phyloP scores from a whole-genome alignment of 2,329 filamentous ascomycete genomes.

The Ciborinia camelliae region DNA sequence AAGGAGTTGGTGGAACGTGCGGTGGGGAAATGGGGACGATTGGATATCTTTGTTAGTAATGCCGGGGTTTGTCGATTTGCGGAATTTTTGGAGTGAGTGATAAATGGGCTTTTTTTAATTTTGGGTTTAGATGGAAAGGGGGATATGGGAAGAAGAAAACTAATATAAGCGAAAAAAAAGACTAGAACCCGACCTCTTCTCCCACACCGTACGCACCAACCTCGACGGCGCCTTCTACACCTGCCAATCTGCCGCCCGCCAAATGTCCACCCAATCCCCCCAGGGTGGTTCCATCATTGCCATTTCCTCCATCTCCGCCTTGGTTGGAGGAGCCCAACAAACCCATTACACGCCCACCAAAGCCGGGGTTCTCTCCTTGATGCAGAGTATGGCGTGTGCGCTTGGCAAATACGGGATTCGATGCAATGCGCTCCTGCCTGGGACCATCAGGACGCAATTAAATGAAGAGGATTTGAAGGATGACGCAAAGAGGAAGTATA shows the following conservation, averaged over 20 bases:
- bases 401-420: conserved; percentile 72
- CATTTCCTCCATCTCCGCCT: conserved; percentile 68
- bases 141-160: neutral
- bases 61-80: conserved; percentile 86
- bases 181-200: conserved; percentile 66
- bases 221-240: conserved; percentile 86
- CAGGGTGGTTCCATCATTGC: conserved; percentile 75
- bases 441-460: conserved; percentile 78
- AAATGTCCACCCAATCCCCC: conserved; percentile 64
- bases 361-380: conserved; percentile 73
- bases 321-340: conserved; percentile 75
- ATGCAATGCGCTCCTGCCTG: conserved; percentile 80
- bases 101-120: conserved; percentile 7
- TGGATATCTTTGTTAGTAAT: conserved; percentile 83
- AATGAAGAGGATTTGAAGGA: conserved; percentile 80
- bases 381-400: conserved; percentile 79
- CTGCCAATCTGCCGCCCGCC: conserved; percentile 77
- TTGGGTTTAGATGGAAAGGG: neutral
- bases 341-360: conserved; percentile 89
- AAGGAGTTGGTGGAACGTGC: conserved; percentile 62
- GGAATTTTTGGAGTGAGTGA: conserved; percentile 72
- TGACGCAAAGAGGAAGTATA: conserved; percentile 68
- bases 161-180: conserved; percentile 37
- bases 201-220: conserved; percentile 72
- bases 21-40: conserved; percentile 57